phyloP scores from a whole-genome alignment of 352 stramenopile species.

The Peronosclerospora sorghi region DNA sequence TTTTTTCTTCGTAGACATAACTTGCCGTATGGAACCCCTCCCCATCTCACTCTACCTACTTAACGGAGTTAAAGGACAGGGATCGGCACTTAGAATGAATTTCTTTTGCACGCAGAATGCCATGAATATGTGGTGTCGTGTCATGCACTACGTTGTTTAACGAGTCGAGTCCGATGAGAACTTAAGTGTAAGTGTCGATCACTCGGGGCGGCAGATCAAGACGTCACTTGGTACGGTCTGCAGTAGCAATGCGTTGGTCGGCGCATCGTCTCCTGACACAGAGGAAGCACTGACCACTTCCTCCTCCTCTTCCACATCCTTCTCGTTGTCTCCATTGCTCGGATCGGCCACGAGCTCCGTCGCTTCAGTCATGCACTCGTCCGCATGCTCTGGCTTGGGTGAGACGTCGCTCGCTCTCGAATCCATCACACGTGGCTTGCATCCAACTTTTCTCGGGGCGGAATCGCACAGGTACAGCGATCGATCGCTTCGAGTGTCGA shows the following conservation, averaged over 20 bases:
- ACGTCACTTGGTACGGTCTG: not conserved
- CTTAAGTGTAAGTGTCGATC: not conserved
- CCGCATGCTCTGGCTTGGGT: conserved; percentile 5
- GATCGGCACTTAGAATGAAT: too few relatives aligned
- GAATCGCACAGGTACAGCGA: conserved; percentile 11
- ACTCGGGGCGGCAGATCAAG: not conserved
- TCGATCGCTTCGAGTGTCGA: conserved; percentile 5
- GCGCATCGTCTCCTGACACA: not conserved
- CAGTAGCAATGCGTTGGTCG: not conserved
- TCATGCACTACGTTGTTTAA: too few relatives aligned
- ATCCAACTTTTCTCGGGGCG: conserved; percentile 4
- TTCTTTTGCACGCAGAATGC: too few relatives aligned
- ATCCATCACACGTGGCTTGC: not conserved
- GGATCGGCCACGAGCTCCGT: not conserved
- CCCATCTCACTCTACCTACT: too few relatives aligned
- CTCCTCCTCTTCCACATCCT: not conserved
- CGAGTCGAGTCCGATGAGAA: too few relatives aligned
- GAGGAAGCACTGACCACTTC: not conserved
- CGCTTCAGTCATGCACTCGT: not conserved
- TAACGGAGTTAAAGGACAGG: too few relatives aligned
- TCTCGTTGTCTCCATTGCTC: not conserved
- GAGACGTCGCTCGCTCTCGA: not conserved
- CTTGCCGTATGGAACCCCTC: too few relatives aligned
- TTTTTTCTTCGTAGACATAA: too few relatives aligned
- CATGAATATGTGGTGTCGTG: too few relatives aligned